Percentiles rank a stretch among this genome's conserved stretches.
phyloP scores from a whole-genome alignment of 306 rosid species.

The Mimosa pudica region DNA sequence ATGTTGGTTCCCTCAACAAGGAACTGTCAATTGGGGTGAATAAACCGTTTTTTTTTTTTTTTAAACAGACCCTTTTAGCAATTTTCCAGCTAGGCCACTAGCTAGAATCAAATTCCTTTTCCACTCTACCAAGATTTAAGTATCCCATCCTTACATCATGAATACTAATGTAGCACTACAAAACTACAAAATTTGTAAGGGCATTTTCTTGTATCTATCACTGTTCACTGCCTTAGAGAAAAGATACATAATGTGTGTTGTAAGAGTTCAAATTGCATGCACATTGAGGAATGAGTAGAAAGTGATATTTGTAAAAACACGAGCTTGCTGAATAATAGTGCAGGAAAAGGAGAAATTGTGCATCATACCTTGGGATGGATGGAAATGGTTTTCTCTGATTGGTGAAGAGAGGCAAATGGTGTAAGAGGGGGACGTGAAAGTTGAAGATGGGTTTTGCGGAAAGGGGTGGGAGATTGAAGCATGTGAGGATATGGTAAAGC shows the following conservation, averaged over 20 bases:
- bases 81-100: slow-evolving; percentile 15
- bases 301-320: not conserved
- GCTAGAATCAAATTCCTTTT: slow-evolving; percentile 6
- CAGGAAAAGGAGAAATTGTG: not conserved
- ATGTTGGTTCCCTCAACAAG: not conserved
- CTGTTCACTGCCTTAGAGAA: not conserved
- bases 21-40: not conserved
- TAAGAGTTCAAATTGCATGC: not conserved
- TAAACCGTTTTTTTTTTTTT: not conserved
- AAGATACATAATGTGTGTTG: not conserved
- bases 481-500: slow-evolving; percentile 43
- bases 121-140: not conserved
- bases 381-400: slow-evolving; percentile 12
- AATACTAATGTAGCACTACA: not conserved
- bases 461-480: slow-evolving; percentile 35
- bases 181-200: not conserved
- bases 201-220: not conserved
- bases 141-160: slow-evolving; percentile 1
- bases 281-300: not conserved
- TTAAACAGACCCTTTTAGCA: not conserved
- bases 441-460: slow-evolving; percentile 32
- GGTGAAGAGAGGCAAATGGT: slow-evolving; percentile 42
- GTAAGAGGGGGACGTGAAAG: slow-evolving; percentile 16
- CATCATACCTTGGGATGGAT: slow-evolving; percentile 44
- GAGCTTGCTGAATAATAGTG: not conserved